Evolutionary conservation across 148 eudicot genomes (phyloP).

Genomic region (Fagopyrum tataricum): DNA sequence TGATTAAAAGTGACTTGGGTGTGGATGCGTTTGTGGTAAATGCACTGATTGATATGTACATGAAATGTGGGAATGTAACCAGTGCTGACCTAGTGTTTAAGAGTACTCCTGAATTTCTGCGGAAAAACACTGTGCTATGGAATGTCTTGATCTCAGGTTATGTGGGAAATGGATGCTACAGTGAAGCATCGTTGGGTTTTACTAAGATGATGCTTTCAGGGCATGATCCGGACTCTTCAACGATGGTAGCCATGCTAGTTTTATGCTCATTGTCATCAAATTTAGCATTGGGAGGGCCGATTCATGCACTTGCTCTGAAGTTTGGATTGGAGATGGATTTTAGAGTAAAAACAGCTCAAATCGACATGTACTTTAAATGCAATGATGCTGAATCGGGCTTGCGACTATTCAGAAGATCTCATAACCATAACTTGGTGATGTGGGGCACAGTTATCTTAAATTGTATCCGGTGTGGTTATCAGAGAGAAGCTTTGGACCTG

Average conservation of each 20-base stretch:
- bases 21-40: conserved; percentile 31
- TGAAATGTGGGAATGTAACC: conserved; percentile 75
- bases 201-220: conserved; percentile 52
- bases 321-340: conserved; percentile 25
- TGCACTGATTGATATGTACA: conserved; percentile 62
- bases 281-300: conserved; percentile 25
- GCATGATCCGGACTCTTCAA: too few relatives aligned
- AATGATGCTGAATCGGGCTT: conserved; percentile 14
- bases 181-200: conserved; percentile 44
- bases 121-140: conserved; percentile 46
- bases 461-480: conserved; percentile 23
- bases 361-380: conserved; percentile 32
- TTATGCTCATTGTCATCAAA: conserved; percentile 22
- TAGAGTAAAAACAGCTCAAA: too few relatives aligned
- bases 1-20: conserved; percentile 29
- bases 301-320: conserved; percentile 23
- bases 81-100: too few relatives aligned
- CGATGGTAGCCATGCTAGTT: conserved; percentile 29
- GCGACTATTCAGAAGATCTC: conserved; percentile 21
- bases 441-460: conserved; percentile 32
- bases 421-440: conserved; percentile 21
- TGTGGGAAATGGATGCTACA: conserved; percentile 66
- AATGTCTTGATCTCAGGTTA: conserved; percentile 75
- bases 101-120: conserved; percentile 31
- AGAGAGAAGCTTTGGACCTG: conserved; percentile 24